Conservation (phyloP, 2,329 filamentous ascomycete genomes). For the Apiospora sp. region DNA sequence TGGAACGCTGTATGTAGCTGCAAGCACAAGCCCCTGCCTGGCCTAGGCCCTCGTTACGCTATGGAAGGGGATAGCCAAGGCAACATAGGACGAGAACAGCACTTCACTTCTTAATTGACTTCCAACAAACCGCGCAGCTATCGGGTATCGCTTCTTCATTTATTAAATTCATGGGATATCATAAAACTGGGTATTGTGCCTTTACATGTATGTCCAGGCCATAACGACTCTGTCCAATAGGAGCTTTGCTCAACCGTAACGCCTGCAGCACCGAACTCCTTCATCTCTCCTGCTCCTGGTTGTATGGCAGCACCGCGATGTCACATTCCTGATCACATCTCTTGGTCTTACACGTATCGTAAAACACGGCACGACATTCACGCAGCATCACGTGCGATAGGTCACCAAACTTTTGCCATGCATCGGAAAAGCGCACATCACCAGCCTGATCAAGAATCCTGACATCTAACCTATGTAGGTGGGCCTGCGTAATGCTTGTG, state of each 20-base stretch:
- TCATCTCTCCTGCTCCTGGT: not conserved
- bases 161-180: conserved; percentile 14
- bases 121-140: not conserved
- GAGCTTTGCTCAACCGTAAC: conserved; percentile 1
- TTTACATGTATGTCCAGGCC: not conserved
- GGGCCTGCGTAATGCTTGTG: conserved; percentile 70
- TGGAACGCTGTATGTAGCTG: not conserved
- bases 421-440: conserved; percentile 14
- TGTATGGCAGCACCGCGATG: not conserved
- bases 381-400: not conserved
- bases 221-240: not conserved
- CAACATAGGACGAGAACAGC: not conserved
- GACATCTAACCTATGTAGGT: conserved; percentile 19
- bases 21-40: not conserved
- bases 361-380: conserved; percentile 3
- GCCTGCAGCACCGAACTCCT: not conserved
- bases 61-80: not conserved
- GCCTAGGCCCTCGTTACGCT: not conserved
- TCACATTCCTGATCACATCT: conserved; percentile 16
- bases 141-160: not conserved
- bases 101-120: not conserved
- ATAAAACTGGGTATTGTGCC: not conserved
- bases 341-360: not conserved
- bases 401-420: conserved; percentile 18
- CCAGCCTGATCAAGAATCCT: conserved; percentile 18